phyloP scores from a whole-genome alignment of 768 basidiomycete genomes.

The Lactifluus subvellereus region DNA sequence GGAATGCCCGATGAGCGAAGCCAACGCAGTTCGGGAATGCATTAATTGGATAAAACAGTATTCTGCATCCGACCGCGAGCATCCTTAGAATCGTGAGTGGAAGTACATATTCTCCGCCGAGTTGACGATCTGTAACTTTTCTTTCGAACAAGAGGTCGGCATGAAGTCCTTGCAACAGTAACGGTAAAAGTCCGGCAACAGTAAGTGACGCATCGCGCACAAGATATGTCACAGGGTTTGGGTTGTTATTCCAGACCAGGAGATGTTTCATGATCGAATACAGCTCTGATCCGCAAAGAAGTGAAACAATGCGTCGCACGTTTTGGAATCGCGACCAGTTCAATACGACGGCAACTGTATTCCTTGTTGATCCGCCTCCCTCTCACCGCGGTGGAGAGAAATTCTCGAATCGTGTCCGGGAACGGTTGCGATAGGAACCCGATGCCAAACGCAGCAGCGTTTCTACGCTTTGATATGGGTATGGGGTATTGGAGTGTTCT shows the following conservation, averaged over 20 bases:
- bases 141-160: slow-evolving; percentile 36
- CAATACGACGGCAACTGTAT: slow-evolving; percentile 44
- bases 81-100: slow-evolving; percentile 56
- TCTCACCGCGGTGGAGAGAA: neutral
- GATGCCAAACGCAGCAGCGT: neutral
- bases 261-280: slow-evolving; percentile 44
- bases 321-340: slow-evolving; percentile 67
- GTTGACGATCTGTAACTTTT: slow-evolving; percentile 49
- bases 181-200: slow-evolving; percentile 30
- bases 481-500: neutral
- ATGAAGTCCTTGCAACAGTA: slow-evolving; percentile 25
- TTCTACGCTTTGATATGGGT: neutral
- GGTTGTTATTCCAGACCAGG: slow-evolving; percentile 61
- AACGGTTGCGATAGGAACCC: slow-evolving; percentile 2
- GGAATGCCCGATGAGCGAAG: slow-evolving; percentile 2
- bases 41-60: slow-evolving; percentile 61
- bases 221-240: slow-evolving; percentile 35
- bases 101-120: slow-evolving; percentile 55
- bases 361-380: neutral
- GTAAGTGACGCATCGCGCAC: slow-evolving; percentile 32
- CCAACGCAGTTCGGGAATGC: neutral
- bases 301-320: slow-evolving; percentile 47
- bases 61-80: slow-evolving; percentile 42
- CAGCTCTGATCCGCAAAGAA: slow-evolving; percentile 45
- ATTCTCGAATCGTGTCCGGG: neutral